Evolutionary conservation across 139 green algal species (phyloP).

Genomic region (Nannochloris sp.): DNA sequence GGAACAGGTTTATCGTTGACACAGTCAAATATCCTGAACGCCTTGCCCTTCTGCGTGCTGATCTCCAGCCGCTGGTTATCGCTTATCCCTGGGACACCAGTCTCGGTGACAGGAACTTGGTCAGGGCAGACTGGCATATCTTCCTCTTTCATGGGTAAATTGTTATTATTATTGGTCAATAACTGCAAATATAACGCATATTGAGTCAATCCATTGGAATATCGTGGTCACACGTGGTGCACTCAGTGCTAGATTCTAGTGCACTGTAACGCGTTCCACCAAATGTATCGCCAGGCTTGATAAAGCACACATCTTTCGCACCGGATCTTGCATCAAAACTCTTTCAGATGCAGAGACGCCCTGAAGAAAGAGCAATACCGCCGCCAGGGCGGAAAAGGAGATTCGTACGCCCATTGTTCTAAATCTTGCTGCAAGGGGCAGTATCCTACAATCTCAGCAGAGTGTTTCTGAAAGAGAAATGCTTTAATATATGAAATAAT

Average conservation of each 20-base stretch:
- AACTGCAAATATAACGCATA: conserved; percentile 3
- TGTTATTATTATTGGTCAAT: conserved; percentile 1
- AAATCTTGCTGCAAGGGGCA: no score
- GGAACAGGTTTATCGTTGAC: neutral
- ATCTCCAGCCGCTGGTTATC: neutral
- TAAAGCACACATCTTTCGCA: no score
- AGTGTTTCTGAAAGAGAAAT: no score
- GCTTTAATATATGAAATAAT: no score
- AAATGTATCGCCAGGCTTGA: no score
- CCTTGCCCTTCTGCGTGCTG: neutral
- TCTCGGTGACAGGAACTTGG: neutral
- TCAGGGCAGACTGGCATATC: neutral
- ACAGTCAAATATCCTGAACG: neutral
- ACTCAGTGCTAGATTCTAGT: neutral
- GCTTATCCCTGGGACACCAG: conserved; percentile 1
- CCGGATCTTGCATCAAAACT: no score
- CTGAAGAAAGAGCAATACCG: no score
- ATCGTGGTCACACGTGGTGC: neutral
- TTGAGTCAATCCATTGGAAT: neutral
- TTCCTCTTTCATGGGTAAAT: neutral
- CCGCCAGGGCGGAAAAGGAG: no score
- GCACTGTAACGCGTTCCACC: no score
- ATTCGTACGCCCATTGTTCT: no score
- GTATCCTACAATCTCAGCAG: no score
- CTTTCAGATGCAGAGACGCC: no score